Evolutionary conservation across 352 stramenopile genomes (phyloP).

Genomic region (Elongisporangium senticosum): DNA sequence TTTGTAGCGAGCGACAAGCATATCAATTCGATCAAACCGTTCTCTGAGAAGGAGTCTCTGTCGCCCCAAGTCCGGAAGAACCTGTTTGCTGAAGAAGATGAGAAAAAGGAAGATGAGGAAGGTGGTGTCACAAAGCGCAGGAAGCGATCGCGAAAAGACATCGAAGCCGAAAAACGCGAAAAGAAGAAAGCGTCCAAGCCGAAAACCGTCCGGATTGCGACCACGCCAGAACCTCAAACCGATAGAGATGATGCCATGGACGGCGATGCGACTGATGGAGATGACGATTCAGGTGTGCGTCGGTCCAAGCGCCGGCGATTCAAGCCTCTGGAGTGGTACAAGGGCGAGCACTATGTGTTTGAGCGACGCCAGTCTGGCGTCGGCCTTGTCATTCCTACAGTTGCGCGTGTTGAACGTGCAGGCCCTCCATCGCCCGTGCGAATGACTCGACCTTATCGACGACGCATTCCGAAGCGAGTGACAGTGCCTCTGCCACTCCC

Average conservation of each 20-base stretch:
- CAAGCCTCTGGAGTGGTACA: constrained; percentile 87
- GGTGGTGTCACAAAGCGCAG: constrained; percentile 14
- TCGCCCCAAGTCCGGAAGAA: constrained; percentile 49
- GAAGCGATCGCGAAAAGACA: constrained; percentile 11
- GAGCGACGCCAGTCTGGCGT: constrained; percentile 79
- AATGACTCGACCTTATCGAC: constrained; percentile 28
- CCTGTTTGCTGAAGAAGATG: constrained; percentile 37
- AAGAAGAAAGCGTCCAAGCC: constrained; percentile 48
- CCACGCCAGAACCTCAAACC: constrained; percentile 38
- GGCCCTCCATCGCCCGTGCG: constrained; percentile 40
- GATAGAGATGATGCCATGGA: constrained; percentile 63
- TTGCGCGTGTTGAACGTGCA: constrained; percentile 61
- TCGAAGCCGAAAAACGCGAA: constrained; percentile 9
- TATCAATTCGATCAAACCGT: constrained; percentile 46
- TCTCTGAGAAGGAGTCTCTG: constrained; percentile 37
- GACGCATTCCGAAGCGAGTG: constrained; percentile 21
- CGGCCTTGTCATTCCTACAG: constrained; percentile 72
- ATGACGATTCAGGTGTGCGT: constrained; percentile 57
- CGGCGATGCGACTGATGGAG: constrained; percentile 34
- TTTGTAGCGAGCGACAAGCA: constrained; percentile 54
- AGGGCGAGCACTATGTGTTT: constrained; percentile 83
- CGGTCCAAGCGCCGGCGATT: constrained; percentile 74
- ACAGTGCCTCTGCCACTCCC: constrained; percentile 15
- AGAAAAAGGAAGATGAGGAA: constrained; percentile 26
- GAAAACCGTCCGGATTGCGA: constrained; percentile 33